A percentile compares a stretch with the other conserved stretches of the same genome.
phyloP scores from a whole-genome alignment of 2,329 filamentous ascomycete genomes.

The Zasmidium angulare region DNA sequence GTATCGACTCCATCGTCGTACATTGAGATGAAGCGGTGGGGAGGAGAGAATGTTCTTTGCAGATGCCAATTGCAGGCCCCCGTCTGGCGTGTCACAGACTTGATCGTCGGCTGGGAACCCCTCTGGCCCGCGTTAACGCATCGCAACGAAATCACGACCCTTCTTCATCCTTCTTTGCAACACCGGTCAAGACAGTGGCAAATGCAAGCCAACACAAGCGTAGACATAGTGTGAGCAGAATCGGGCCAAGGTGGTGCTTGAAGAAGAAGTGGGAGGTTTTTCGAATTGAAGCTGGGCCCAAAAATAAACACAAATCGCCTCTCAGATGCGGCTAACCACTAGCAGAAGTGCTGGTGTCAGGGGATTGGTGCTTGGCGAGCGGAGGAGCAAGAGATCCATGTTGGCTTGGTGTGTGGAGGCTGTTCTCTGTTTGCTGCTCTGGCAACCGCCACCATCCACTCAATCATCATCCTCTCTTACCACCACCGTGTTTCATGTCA shows the following conservation, averaged over 20 bases:
- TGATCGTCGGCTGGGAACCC: constrained; percentile 1
- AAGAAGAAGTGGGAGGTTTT: neutral
- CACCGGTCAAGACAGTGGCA: neutral
- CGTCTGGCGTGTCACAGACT: neutral
- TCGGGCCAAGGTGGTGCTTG: neutral
- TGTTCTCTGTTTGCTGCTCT: neutral
- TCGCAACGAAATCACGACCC: too few species aligned
- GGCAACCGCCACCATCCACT: neutral
- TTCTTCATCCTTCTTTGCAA: too few species aligned
- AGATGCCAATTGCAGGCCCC: neutral
- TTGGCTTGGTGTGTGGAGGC: too few species aligned
- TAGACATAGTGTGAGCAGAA: neutral
- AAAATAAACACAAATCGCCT: neutral
- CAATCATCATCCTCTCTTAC: neutral
- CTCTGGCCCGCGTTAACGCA: neutral
- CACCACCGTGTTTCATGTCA: constrained; percentile 2
- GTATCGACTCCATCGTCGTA: neutral
- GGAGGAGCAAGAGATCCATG: too few species aligned
- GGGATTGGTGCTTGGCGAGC: neutral
- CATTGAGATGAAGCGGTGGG: neutral
- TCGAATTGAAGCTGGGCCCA: neutral
- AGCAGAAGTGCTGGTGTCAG: too few species aligned
- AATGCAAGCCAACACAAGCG: neutral
- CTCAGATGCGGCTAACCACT: neutral
- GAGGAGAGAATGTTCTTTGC: constrained; percentile 2